phyloP scores from a whole-genome alignment of 2,329 filamentous ascomycete species.

The Beauveria caledonica region DNA sequence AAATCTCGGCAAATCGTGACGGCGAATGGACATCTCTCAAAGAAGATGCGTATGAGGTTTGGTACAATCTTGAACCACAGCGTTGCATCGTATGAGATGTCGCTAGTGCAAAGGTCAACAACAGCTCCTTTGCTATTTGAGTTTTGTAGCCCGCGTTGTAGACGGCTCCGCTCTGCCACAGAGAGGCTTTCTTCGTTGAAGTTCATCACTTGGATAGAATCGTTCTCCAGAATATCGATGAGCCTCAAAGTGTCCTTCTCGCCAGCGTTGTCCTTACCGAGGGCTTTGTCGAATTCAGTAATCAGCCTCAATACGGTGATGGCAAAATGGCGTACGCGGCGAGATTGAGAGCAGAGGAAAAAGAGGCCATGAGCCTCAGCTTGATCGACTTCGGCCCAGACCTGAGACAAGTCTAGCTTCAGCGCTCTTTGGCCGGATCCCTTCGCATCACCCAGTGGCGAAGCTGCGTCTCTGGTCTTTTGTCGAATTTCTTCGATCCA shows the following conservation, averaged over 20 bases:
- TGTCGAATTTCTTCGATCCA: conserved; percentile 96
- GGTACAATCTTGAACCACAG: conserved; percentile 98
- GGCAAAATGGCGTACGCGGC: conserved; percentile 79
- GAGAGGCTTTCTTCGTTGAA: conserved; percentile 88
- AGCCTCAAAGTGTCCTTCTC: conserved; percentile 63
- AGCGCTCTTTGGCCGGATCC: conserved; percentile 61
- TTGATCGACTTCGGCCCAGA: conserved; percentile 91
- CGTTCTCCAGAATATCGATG: conserved; percentile 86
- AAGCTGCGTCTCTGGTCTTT: conserved; percentile 66
- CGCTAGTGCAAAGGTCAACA: conserved; percentile 90
- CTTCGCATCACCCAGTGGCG: conserved; percentile 55
- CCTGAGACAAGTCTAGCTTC: conserved; percentile 76
- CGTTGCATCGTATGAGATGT: conserved; percentile 87
- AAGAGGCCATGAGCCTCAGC: conserved; percentile 95
- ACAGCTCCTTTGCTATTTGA: conserved; percentile 77
- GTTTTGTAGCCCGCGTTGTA: conserved; percentile 83
- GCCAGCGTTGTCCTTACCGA: conserved; percentile 56
- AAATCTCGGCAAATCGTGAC: conserved; percentile 86
- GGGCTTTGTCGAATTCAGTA: conserved; percentile 83
- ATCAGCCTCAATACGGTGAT: conserved; percentile 88
- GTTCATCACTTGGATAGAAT: conserved; percentile 81
- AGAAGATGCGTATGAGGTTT: conserved; percentile 83
- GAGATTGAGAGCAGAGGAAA: conserved; percentile 92
- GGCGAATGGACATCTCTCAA: conserved; percentile 83
- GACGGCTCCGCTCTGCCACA: conserved; percentile 81